Evolutionary conservation across 2,329 filamentous ascomycete genomes (phyloP).

Genomic region (Cryphonectria parasitica): DNA sequence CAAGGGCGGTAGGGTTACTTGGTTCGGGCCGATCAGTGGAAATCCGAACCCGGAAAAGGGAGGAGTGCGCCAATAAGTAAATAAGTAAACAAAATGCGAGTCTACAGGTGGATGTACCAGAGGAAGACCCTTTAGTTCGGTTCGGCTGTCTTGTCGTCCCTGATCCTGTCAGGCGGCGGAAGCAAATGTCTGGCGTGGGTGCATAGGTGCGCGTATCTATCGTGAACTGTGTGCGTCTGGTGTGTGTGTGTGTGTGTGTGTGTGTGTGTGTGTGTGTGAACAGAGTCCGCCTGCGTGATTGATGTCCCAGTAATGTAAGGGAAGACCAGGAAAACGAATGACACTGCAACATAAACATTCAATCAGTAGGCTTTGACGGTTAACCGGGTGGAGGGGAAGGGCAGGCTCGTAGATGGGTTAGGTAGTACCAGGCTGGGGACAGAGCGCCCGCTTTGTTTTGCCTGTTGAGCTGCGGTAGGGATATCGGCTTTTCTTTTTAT

Average conservation of each 20-base stretch:
- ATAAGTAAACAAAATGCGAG: not conserved
- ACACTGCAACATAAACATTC: not conserved
- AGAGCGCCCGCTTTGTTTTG: not conserved
- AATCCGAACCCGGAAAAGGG: not conserved
- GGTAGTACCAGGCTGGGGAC: not conserved
- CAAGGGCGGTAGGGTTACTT: not conserved
- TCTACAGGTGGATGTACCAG: constrained; percentile 6
- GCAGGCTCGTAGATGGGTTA: not conserved
- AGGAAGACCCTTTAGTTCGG: not conserved
- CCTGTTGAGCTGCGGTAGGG: not conserved
- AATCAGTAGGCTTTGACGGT: not conserved
- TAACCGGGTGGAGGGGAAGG: not conserved
- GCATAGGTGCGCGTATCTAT: not conserved
- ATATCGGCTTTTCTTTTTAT: not conserved
- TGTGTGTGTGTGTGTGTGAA: constrained; percentile 3
- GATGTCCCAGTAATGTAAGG: not conserved
- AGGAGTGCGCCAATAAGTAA: not conserved
- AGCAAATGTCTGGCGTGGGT: constrained; percentile 3
- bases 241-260: not conserved
- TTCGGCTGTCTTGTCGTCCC: not conserved
- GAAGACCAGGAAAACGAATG: not conserved
- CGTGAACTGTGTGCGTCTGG: not conserved
- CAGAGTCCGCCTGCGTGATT: not conserved
- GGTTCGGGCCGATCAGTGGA: constrained; percentile 2
- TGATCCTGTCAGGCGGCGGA: not conserved